Evolutionary conservation across 1,284 basidiomycete species (phyloP), one percentile per base, ranked within the genome.

Genomic region (Melampsora larici-populina): DNA sequence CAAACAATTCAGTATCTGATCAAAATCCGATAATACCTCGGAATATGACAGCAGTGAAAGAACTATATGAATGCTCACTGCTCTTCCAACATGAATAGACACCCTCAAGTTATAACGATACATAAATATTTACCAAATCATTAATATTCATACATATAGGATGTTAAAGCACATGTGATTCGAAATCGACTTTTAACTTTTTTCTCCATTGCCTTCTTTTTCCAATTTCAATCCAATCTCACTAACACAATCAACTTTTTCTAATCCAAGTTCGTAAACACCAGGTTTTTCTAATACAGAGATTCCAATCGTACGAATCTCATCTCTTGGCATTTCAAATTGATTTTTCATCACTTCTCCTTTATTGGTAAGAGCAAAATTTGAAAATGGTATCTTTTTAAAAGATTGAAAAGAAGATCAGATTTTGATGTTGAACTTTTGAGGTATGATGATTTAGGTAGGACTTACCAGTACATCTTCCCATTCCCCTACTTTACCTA

Each of bases 331-430:
- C 90, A 96, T 93, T 70, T 84, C 84, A 49, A 94, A 87, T 80
- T 92, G 85, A 63, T 82, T 82, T 51, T 83, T 89, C 48, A 88
- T 86, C 64, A 93, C 84, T 82, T 92, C 89, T 3, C 93, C 94
- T 0, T 89, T 88, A 81, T 93, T 94, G 33, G 92, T 94, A 67
- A 92, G 86, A 21, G 93, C 89, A 82, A 96, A 96, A 79, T 88
- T 89, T 73, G 88, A 85, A 81, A 95, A 89, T 0, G 93, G 92
- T 72, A 95, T 89, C 91, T 93, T 40, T 46, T 3, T 43, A 51
- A 36, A 40, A 49, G 13, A 17, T 70, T 36, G 49, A 55, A 15
- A 48, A 49, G 66, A 36, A 48, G 15, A n/a, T 48, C 21, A n/a
- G n/a, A 46, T 40, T 24, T 33, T n/a, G 13, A 21, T 40, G 17